Evolutionary conservation across 2,329 filamentous ascomycete species (phyloP), one percentile per base, ranked within the genome.

Genomic region (Paecilomyces formosus): DNA sequence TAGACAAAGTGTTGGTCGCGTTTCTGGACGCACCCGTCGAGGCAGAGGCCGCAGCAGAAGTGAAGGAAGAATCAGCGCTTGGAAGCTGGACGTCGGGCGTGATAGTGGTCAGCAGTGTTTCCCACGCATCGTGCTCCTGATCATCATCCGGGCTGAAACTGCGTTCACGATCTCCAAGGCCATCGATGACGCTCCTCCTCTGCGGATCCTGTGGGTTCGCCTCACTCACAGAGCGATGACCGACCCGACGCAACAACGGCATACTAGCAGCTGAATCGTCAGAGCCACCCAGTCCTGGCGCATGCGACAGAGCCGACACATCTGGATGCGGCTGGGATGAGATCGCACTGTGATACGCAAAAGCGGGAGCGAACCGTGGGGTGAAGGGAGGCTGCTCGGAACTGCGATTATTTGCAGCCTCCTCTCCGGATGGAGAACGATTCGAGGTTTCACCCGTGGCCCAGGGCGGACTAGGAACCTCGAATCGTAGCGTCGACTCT

Each of bases 51-150:
- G 69, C 67, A 9, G 66, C 68, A n/a, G 89, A 92, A 0, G 87
- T 83, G 70, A 96, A 96, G 0, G 92, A 96, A 0, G 91, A 92
- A 30, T 89, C 85, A 1, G 85, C 84, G 65, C 89, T 95, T 0
- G 92, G 90, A 2, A 90, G 82, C 61, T 90, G 88, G 15, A 88
- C 86, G 70, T 96, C 92, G 0, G 90, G 90, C 0, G 89, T 87
- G 61, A 97, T 82, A 0, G 90, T 95, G 6, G 83, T 87, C 58
- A 92, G 79, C 56, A 97, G 85, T 2, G 87, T 90, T 60, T 93
- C 88, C 92, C 92, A 97, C 1, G 80, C 79, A 55, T 82, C 80
- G 62, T 85, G 82, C 45, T 78, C 80, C 57, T 76, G 65, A 39
- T 73, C 68, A 51, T 76, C 76, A 55, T 79, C 77, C 5, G 88